phyloP scores from a whole-genome alignment of 768 basidiomycete species.

The Mrakia frigida region DNA sequence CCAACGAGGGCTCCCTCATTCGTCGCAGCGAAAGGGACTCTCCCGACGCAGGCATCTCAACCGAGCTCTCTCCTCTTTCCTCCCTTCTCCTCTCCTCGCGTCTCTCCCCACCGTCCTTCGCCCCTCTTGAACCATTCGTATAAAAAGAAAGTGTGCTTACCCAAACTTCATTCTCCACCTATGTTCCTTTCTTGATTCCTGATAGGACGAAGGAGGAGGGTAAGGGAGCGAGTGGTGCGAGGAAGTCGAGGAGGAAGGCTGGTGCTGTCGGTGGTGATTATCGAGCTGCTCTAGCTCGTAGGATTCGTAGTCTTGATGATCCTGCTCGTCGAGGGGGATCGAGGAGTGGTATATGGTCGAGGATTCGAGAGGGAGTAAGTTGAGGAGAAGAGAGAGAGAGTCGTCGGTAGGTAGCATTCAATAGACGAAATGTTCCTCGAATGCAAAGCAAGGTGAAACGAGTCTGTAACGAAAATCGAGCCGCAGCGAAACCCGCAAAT shows the following conservation, averaged over 20 bases:
- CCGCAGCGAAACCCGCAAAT: too few relatives aligned
- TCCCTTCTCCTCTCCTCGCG: too few relatives aligned
- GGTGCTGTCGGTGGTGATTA: too few relatives aligned
- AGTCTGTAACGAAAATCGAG: too few relatives aligned
- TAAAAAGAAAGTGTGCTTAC: slow-evolving; percentile 33
- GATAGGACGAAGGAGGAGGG: neutral
- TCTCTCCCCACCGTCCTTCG: neutral
- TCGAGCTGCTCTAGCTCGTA: too few relatives aligned
- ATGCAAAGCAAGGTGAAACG: too few relatives aligned
- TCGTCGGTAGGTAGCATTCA: too few relatives aligned
- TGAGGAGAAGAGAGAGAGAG: neutral
- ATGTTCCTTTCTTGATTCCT: neutral
- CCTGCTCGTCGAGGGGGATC: too few relatives aligned
- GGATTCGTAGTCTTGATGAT: too few relatives aligned
- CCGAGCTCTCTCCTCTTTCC: neutral
- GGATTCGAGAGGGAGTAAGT: neutral
- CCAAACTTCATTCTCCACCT: slow-evolving; percentile 44
- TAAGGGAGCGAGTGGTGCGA: neutral
- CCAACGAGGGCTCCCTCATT: neutral
- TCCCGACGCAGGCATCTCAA: neutral
- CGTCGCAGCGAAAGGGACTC: neutral
- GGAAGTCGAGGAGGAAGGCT: neutral
- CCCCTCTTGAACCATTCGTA: too few relatives aligned
- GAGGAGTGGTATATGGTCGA: neutral
- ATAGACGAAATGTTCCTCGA: too few relatives aligned